A percentile compares a stretch with the other conserved stretches of the same genome.
Conservation (phyloP, 1,284 basidiomycete genomes). For the Athelia sp. region DNA sequence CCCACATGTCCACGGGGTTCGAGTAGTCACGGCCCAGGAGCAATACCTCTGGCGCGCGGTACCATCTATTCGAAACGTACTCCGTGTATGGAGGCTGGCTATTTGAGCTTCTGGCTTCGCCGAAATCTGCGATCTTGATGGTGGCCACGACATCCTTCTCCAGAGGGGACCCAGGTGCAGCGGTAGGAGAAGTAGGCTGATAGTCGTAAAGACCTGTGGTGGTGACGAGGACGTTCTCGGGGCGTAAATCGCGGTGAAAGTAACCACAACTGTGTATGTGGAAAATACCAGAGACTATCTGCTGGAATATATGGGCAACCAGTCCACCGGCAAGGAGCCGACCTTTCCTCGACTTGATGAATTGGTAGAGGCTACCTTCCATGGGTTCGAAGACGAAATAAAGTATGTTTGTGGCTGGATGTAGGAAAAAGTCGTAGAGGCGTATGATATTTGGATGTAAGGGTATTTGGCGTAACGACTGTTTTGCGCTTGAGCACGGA, state of each 20-base stretch:
- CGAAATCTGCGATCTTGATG: slow-evolving; percentile 62
- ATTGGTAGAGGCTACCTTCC: slow-evolving; percentile 64
- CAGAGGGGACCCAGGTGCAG: slow-evolving; percentile 10
- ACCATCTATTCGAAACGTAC: too few species aligned
- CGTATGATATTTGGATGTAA: slow-evolving; percentile 56
- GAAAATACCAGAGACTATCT: slow-evolving; percentile 46
- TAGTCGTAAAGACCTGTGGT: slow-evolving; percentile 58
- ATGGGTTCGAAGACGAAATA: slow-evolving; percentile 67
- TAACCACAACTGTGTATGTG: slow-evolving; percentile 55
- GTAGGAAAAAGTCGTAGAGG: slow-evolving; percentile 60
- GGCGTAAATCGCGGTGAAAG: slow-evolving; percentile 66
- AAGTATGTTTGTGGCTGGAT: slow-evolving; percentile 47
- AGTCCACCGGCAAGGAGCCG: slow-evolving; percentile 51
- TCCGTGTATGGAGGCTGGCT: too few species aligned
- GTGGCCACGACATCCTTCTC: slow-evolving; percentile 58
- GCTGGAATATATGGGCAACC: slow-evolving; percentile 51
- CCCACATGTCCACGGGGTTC: slow-evolving; percentile 91
- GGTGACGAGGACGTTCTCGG: slow-evolving; percentile 60
- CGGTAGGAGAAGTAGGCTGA: slow-evolving; percentile 25
- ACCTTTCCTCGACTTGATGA: slow-evolving; percentile 56
- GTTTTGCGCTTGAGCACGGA: slow-evolving; percentile 1
- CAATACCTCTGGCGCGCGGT: slow-evolving; percentile 94
- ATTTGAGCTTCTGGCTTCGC: too few species aligned
- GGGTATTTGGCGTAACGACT: slow-evolving; percentile 47
- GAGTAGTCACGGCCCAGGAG: slow-evolving; percentile 94